A percentile compares a stretch with the other conserved stretches of the same genome.
Evolutionary conservation across 306 rosid genomes (phyloP).

Genomic region (Casuarina cunninghamiana): DNA sequence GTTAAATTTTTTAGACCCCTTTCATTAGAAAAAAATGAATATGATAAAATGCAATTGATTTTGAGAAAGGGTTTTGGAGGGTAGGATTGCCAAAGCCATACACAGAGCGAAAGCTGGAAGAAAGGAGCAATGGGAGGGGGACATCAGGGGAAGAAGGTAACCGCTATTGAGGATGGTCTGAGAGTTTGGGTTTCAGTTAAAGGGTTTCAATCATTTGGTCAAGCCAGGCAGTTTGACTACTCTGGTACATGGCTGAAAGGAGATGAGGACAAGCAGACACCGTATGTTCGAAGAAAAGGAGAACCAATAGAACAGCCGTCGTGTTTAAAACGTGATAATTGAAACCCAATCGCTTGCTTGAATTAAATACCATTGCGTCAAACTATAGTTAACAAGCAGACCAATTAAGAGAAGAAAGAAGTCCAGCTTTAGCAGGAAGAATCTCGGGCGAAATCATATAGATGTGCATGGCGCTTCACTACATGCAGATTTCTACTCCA

Average conservation of each 20-base stretch:
- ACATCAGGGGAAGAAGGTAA: neutral
- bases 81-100: neutral
- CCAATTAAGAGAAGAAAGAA: too few relatives aligned
- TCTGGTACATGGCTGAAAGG: neutral
- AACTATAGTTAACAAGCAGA: too few relatives aligned
- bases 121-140: conserved; percentile 17
- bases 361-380: too few relatives aligned
- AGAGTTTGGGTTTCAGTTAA: neutral
- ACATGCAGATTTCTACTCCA: too few relatives aligned
- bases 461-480: too few relatives aligned
- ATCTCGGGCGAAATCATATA: too few relatives aligned
- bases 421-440: too few relatives aligned
- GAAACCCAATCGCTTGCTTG: neutral
- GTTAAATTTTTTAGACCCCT: too few relatives aligned
- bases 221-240: neutral
- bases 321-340: neutral
- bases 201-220: neutral
- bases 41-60: neutral
- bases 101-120: conserved; percentile 1
- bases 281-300: neutral
- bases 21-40: too few relatives aligned
- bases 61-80: conserved; percentile 14
- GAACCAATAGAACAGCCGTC: neutral
- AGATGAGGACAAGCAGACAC: neutral
- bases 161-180: too few relatives aligned